Evolutionary conservation across 176 grass and related monocot species (phyloP), one percentile per base, ranked within the genome.

Genomic region (Carex cristatella): DNA sequence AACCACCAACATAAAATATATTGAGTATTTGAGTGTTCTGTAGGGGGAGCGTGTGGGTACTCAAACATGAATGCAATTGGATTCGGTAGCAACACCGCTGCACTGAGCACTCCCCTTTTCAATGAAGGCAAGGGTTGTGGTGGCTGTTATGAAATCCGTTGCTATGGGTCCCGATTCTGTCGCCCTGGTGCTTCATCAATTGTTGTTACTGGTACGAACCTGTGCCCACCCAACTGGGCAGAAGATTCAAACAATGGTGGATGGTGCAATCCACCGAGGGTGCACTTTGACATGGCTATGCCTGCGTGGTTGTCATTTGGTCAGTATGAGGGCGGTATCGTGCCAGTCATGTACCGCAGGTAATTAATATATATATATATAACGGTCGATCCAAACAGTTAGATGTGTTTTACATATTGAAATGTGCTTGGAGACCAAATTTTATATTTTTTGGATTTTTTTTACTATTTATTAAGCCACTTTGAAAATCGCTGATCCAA

Each of bases 261-360:
- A 0, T 97, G 94, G 94, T 97, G 94, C 90, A 97, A 94, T 80
- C 90, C 92, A 0, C 92, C 94, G 0, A 86, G 94, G 0, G 44
- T 80, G 33, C 94, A 97, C 86, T 97, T 97, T 63, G 94, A 97
- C 86, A 14, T 94, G 89, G 90, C 92, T 1, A 90, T 88, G 16
- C 94, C 89, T 0, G 59, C 84, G 0, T 97, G 92, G 90, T 79
- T 90, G 83, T 12, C 35, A 10, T 81, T 97, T 0, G 94, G 88
- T 10, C 15, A 59, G 35, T 38, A 82, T 1, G 82, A 83, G 0
- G 92, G 83, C 18, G 94, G 94, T 0, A 90, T 97, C 66, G 63
- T 97, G 6, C 92, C 90, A 2, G 68, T 97, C 38, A 90, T 92
- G 92, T 93, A 82, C 90, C 88, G 85, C 5, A 94, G 91, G 92